Conservation (phyloP, 2,329 filamentous ascomycete genomes). For the Penicillium freii region DNA sequence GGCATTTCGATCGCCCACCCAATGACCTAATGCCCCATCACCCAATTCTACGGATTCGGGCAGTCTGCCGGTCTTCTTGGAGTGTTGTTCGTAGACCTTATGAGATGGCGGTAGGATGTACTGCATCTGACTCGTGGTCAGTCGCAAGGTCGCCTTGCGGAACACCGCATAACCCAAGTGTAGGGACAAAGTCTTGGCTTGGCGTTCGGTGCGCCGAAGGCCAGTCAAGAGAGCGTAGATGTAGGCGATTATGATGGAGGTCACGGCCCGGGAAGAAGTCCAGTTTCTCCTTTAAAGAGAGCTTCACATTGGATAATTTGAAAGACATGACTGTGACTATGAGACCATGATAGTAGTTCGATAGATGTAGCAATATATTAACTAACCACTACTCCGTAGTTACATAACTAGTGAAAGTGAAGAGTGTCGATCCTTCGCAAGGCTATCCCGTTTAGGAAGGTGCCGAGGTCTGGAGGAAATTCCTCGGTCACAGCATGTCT, state of each 20-base stretch:
- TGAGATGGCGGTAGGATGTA: conserved; percentile 27
- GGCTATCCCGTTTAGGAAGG: conserved; percentile 14
- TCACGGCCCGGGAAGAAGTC: conserved; percentile 36
- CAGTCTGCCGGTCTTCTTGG: conserved; percentile 24
- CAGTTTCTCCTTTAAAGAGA: conserved; percentile 33
- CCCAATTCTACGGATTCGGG: conserved; percentile 32
- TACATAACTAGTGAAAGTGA: background rate
- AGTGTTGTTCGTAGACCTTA: conserved; percentile 31
- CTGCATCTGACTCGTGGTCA: conserved; percentile 34
- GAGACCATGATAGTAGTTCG: background rate
- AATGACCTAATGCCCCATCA: conserved; percentile 38
- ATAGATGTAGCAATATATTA: no score
- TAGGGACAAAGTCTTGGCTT: conserved; percentile 32
- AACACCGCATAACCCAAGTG: conserved; percentile 38
- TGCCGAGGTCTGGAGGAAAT: background rate
- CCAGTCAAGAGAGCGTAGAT: conserved; percentile 32
- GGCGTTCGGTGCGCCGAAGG: conserved; percentile 27
- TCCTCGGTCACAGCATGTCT: background rate
- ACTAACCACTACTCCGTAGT: no score
- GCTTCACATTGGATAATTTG: conserved; percentile 16
- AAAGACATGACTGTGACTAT: conserved; percentile 15
- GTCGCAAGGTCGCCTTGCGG: conserved; percentile 31
- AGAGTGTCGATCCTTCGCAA: conserved; percentile 13
- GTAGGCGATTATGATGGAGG: conserved; percentile 26
- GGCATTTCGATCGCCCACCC: conserved; percentile 39